phyloP scores from a whole-genome alignment of 805 yeast genomes.

The Candida nemodendra region DNA sequence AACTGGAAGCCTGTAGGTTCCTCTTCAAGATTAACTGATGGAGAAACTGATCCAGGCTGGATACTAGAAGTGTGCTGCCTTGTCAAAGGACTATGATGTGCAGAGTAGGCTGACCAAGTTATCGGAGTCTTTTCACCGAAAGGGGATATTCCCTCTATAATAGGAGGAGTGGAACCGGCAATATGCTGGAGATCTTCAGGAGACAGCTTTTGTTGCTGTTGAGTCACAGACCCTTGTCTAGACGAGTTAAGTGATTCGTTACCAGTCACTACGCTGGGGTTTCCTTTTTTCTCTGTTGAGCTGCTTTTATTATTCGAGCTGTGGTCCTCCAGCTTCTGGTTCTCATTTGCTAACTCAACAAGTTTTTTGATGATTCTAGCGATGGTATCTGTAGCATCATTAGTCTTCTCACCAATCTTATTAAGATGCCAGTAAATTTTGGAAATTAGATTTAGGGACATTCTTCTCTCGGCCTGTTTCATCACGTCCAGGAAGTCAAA shows the following conservation, averaged over 20 bases:
- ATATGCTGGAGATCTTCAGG: conserved; percentile 19
- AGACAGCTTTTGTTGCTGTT: conserved; percentile 25
- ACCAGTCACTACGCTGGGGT: neutral
- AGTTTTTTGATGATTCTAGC: conserved; percentile 53
- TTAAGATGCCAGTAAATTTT: conserved; percentile 58
- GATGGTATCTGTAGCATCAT: conserved; percentile 60
- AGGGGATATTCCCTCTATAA: too few relatives aligned
- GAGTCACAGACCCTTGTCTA: conserved; percentile 14
- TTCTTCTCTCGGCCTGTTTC: conserved; percentile 39
- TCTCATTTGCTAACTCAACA: conserved; percentile 42
- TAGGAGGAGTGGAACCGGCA: neutral
- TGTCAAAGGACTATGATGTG: neutral
- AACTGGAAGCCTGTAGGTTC: conserved; percentile 17
- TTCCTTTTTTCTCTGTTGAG: neutral
- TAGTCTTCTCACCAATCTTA: conserved; percentile 53
- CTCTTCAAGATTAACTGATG: conserved; percentile 7
- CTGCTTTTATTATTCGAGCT: conserved; percentile 3
- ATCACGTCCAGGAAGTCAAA: conserved; percentile 46
- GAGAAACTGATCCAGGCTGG: conserved; percentile 4
- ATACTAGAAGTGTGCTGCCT: neutral
- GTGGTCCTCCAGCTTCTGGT: conserved; percentile 18
- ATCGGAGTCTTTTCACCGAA: neutral
- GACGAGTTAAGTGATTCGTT: neutral
- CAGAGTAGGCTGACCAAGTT: conserved; percentile 1
- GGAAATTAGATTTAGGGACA: conserved; percentile 46